A percentile compares a stretch with the other conserved stretches of the same genome.
phyloP scores from a whole-genome alignment of 352 stramenopile species.

The Globisporangium acanthophoron region DNA sequence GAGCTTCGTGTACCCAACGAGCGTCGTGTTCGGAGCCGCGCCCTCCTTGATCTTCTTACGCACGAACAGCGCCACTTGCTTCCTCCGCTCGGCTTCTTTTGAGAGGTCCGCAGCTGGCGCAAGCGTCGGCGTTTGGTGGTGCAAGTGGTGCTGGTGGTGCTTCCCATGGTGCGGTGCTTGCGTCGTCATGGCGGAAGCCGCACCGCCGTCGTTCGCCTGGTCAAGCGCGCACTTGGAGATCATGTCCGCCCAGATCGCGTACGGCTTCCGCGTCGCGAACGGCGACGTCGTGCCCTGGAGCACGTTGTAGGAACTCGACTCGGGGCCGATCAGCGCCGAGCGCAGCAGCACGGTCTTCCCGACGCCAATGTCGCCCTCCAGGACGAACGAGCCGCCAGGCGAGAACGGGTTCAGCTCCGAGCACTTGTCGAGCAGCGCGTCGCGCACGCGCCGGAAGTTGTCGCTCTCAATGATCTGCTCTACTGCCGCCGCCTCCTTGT shows the following conservation, averaged over 20 bases:
- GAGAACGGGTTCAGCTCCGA: constrained; percentile 60
- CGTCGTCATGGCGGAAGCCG: neutral
- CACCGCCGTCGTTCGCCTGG: neutral
- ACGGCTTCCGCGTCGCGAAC: constrained; percentile 70
- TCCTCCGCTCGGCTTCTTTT: constrained; percentile 31
- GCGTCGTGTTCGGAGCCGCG: constrained; percentile 59
- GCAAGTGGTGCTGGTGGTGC: neutral
- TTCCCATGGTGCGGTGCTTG: neutral
- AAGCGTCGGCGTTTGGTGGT: neutral
- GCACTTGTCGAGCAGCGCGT: constrained; percentile 55
- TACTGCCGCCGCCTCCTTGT: constrained; percentile 32
- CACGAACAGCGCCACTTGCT: constrained; percentile 57
- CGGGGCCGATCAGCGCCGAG: constrained; percentile 41
- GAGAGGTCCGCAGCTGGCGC: constrained; percentile 13
- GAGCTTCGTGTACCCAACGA: constrained; percentile 47
- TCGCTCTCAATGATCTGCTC: constrained; percentile 62
- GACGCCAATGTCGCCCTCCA: constrained; percentile 81
- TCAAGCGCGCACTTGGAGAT: constrained; percentile 61
- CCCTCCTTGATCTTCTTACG: constrained; percentile 57
- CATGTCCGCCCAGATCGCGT: constrained; percentile 77
- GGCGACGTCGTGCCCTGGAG: constrained; percentile 66
- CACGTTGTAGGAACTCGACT: constrained; percentile 49
- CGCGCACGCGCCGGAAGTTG: constrained; percentile 43
- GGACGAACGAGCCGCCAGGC: constrained; percentile 60
- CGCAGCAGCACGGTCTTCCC: constrained; percentile 79